A percentile compares a stretch with the other conserved stretches of the same genome.
These are phyloP conservation scores for Fraxinus sp. DNA, from an alignment of 305 asterid genomes.

Conservation along the genomic window DNA sequence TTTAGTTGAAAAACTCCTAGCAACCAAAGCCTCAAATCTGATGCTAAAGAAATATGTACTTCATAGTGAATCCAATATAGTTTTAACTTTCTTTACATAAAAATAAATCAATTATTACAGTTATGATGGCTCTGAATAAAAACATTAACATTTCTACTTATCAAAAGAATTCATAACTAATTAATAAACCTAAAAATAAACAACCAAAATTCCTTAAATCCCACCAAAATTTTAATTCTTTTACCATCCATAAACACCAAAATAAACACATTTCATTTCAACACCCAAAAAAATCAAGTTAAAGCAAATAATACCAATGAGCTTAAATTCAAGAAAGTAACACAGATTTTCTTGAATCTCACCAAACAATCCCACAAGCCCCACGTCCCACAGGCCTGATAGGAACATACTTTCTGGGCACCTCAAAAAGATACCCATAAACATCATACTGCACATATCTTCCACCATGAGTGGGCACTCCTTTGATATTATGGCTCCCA, in stretches of 20 bases:
- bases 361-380: constrained; percentile 75
- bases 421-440: constrained; percentile 70
- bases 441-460: constrained; percentile 70
- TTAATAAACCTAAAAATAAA: background rate
- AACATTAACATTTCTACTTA: background rate
- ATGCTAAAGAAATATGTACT: background rate
- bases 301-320: background rate
- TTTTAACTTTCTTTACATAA: background rate
- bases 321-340: background rate
- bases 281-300: background rate
- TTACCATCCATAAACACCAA: background rate
- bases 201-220: background rate
- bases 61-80: background rate
- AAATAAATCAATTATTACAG: background rate
- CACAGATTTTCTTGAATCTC: background rate
- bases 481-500: constrained; percentile 53
- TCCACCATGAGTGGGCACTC: constrained; percentile 66
- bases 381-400: constrained; percentile 77
- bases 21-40: background rate
- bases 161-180: constrained; percentile 1
- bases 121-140: background rate
- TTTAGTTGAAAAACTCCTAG: background rate
- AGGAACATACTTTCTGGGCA: constrained; percentile 63
- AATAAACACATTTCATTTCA: background rate
- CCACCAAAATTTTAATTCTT: background rate